Evolutionary conservation across 768 basidiomycete genomes (phyloP).

Genomic region (Paxillus rubicundulus): DNA sequence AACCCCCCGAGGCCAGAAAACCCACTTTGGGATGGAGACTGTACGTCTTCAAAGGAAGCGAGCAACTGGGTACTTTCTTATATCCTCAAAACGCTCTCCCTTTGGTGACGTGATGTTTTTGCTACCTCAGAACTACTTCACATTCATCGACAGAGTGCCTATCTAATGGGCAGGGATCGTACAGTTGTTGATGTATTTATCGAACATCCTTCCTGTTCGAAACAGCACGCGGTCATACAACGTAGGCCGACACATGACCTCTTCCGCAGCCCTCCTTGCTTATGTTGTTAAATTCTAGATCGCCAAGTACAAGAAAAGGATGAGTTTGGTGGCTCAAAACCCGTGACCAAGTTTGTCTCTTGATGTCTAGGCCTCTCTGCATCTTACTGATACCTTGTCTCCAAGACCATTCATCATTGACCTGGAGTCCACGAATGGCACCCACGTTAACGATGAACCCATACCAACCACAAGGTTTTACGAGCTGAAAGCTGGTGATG

Average conservation of each 20-base stretch:
- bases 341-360: slow-evolving; percentile 73
- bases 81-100: not conserved
- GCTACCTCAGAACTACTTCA: slow-evolving; percentile 72
- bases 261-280: slow-evolving; percentile 4
- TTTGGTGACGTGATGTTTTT: not conserved
- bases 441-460: slow-evolving; percentile 81
- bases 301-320: slow-evolving; percentile 85
- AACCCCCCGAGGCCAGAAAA: slow-evolving; percentile 96
- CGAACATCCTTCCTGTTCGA: slow-evolving; percentile 96
- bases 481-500: slow-evolving; percentile 76
- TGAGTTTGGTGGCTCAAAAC: slow-evolving; percentile 78
- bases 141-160: slow-evolving; percentile 91
- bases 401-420: slow-evolving; percentile 93
- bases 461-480: slow-evolving; percentile 88
- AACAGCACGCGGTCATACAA: slow-evolving; percentile 97
- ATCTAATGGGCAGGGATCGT: slow-evolving; percentile 88
- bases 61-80: slow-evolving; percentile 78
- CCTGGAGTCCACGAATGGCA: slow-evolving; percentile 97
- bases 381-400: slow-evolving; percentile 5
- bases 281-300: slow-evolving; percentile 40
- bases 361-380: slow-evolving; percentile 1
- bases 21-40: slow-evolving; percentile 87
- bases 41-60: slow-evolving; percentile 95
- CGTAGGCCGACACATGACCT: slow-evolving; percentile 44
- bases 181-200: slow-evolving; percentile 83